Evolutionary conservation across 768 basidiomycete genomes (phyloP).

Genomic region (Lepiota venenata): DNA sequence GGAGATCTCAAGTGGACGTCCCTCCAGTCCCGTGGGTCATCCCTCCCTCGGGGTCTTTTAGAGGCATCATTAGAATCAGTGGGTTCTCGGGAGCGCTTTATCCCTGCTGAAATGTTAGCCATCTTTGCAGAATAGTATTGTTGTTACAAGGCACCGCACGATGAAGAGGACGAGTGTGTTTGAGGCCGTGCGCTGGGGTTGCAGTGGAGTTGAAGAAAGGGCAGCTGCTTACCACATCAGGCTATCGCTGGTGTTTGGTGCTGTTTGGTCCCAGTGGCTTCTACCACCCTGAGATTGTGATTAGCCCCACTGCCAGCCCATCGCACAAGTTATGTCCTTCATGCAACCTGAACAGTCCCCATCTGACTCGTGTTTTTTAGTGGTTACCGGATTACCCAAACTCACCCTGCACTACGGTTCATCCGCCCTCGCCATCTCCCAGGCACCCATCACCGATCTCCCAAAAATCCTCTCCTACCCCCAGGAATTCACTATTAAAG

Average conservation of each 20-base stretch:
- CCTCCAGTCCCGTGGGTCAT: slow-evolving; percentile 64
- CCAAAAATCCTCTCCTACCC: slow-evolving; percentile 21
- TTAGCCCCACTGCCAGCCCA: no score
- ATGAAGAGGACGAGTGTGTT: slow-evolving; percentile 10
- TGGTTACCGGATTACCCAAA: slow-evolving; percentile 16
- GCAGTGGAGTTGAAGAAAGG: background rate
- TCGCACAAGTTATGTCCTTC: no score
- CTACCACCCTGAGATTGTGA: no score
- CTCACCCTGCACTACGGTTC: slow-evolving; percentile 29
- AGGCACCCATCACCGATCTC: slow-evolving; percentile 14
- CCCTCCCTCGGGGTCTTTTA: slow-evolving; percentile 55
- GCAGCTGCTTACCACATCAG: no score
- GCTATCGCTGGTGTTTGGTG: no score
- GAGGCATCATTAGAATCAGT: slow-evolving; percentile 34
- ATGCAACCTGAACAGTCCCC: no score
- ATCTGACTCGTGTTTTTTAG: background rate
- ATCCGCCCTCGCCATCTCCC: slow-evolving; percentile 28
- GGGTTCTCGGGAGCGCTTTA: slow-evolving; percentile 77
- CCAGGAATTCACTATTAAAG: slow-evolving; percentile 20
- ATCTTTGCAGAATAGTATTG: slow-evolving; percentile 38
- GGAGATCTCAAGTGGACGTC: slow-evolving; percentile 58
- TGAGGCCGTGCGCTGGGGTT: slow-evolving; percentile 1
- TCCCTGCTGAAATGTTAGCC: slow-evolving; percentile 84
- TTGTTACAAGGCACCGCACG: slow-evolving; percentile 14
- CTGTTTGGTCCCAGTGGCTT: no score